Evolutionary conservation across 257 asterid species (phyloP), one percentile per base, ranked within the genome.

Genomic region (Forsythia suspensa): DNA sequence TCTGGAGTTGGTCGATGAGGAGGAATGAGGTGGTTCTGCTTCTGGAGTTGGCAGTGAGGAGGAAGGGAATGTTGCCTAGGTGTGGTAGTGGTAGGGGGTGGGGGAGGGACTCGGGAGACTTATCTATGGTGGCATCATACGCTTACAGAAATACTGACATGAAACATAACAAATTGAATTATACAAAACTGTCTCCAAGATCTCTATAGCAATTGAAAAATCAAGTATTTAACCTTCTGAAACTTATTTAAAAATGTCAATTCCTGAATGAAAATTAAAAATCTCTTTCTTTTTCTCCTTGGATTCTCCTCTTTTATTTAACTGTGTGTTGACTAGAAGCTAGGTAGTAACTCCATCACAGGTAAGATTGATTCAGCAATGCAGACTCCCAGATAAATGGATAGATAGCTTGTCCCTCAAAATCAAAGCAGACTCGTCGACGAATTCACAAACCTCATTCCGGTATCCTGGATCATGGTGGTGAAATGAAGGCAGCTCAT

Each of bases 391-490:
- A 4, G 84, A 77, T 42, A 91, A 88, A 82, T 84, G 88, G 37
- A 76, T 78, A 18, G 82, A 75, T 29, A 92, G 80, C 29, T 81
- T 87, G 70, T 91, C 91, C 90, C 99, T 89, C 61, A 86, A 75
- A 65, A 36, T 65, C 0, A 86, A 84, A 21, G 88, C 97, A 18
- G 73, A 80, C 55, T 79, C 83, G 66, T 90, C 92, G 15, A 79
- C 91, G 52, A 83, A 83, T 65, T 83, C 84, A 52, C 97, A 91
- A 70, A 78, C 77, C 85, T 90, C 94, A 40, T 76, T 86, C 63
- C 61, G 44, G 41, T 93, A 92, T 20, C 92, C 97, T 0, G 88
- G 90, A 79, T 93, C 97, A 41, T 93, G 95, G 2, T 76, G 69
- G 11, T 76, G 65, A 34, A 89, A 84, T 9, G 75, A 73, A 1